A percentile compares a stretch with the other conserved stretches of the same genome.
Conservation (phyloP, 2,329 filamentous ascomycete genomes). For the Beauveria asiatica region DNA sequence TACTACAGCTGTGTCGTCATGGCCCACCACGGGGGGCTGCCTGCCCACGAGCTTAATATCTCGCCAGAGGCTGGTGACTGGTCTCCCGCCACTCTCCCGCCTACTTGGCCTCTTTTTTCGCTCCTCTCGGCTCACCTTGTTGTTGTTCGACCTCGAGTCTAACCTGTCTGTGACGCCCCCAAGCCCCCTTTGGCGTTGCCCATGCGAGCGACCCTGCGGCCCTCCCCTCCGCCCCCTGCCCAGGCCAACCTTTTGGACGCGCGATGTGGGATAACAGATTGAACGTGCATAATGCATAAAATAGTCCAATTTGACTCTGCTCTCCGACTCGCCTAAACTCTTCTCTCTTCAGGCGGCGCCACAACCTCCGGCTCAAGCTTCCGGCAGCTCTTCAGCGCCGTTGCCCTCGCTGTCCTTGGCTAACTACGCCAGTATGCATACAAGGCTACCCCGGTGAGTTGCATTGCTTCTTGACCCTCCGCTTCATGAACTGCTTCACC, state of each 20-base stretch:
- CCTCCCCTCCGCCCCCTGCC: slow-evolving; percentile 1
- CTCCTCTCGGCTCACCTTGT: slow-evolving; percentile 5
- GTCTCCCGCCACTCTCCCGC: too few relatives aligned
- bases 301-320: slow-evolving; percentile 7
- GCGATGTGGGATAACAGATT: slow-evolving; percentile 7
- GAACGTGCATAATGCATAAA: slow-evolving; percentile 10
- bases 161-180: neutral
- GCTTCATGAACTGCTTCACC: slow-evolving; percentile 5
- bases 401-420: slow-evolving; percentile 1
- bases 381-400: neutral
- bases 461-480: neutral
- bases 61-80: neutral
- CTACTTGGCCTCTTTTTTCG: neutral
- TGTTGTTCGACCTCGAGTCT: neutral
- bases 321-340: neutral
- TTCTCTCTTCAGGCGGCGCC: neutral
- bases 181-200: neutral
- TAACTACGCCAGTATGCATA: slow-evolving; percentile 1
- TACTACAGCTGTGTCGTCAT: slow-evolving; percentile 1
- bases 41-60: neutral
- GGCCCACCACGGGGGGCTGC: slow-evolving; percentile 1
- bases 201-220: neutral
- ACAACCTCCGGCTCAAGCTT: neutral
- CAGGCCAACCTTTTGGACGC: neutral
- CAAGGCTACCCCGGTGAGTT: slow-evolving; percentile 4